These are phyloP conservation scores for Favolaschia claudopus DNA, from an alignment of 768 basidiomycete genomes.

Conservation along the genomic window DNA sequence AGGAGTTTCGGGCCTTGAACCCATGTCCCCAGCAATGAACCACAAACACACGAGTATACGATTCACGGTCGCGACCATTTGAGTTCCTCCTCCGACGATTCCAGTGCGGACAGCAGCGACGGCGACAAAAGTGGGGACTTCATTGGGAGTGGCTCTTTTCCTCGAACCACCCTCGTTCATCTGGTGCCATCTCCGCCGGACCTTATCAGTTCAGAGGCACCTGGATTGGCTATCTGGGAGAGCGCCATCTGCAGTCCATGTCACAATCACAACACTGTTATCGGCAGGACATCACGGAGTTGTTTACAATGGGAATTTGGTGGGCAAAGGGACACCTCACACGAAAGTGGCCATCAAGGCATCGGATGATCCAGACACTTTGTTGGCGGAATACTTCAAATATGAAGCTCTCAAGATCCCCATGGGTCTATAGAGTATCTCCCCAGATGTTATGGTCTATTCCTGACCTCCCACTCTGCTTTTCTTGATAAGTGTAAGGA, in stretches of 20 bases:
- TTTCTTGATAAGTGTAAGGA: neutral
- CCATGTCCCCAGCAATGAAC: neutral
- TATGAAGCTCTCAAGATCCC: neutral
- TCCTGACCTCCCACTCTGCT: neutral
- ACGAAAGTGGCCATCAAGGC: neutral
- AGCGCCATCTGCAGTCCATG: neutral
- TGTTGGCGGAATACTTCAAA: neutral
- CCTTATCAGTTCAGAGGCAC: neutral
- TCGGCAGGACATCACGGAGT: neutral
- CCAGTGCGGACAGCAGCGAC: neutral
- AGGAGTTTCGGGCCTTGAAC: neutral
- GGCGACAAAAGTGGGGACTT: neutral
- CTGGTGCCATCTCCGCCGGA: neutral
- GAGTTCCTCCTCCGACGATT: neutral
- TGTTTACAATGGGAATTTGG: neutral
- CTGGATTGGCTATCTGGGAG: neutral
- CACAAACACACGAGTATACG: neutral
- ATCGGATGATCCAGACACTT: neutral
- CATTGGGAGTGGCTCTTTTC: neutral
- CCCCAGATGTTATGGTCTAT: slow-evolving; percentile 7
- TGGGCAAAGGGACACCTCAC: neutral
- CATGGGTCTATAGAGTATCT: neutral
- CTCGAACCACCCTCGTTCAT: neutral
- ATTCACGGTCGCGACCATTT: slow-evolving; percentile 1
- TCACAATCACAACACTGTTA: neutral